Evolutionary conservation across 805 yeast species (phyloP).

Genomic region (Metschnikowia kofuensis): DNA sequence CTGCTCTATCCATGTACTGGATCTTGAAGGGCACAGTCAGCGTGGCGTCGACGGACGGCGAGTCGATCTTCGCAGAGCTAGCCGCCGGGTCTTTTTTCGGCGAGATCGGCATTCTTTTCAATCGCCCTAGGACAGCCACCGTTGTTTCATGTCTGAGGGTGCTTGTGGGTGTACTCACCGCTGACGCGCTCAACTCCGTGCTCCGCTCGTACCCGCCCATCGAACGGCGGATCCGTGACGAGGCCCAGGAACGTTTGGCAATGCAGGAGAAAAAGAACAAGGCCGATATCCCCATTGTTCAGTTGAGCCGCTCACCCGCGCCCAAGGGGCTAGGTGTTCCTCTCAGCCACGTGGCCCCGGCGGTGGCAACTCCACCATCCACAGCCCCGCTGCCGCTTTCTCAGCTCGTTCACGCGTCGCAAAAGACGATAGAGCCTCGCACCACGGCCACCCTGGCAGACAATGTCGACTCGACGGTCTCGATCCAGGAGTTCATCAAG

Average conservation of each 20-base stretch:
- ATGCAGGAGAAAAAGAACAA: constrained; percentile 62
- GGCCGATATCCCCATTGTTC: constrained; percentile 34
- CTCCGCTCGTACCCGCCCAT: constrained; percentile 61
- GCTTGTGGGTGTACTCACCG: constrained; percentile 64
- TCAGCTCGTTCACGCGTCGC: constrained; percentile 12
- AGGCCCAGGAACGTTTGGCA: constrained; percentile 73
- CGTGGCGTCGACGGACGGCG: constrained; percentile 78
- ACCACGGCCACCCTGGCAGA: constrained; percentile 15
- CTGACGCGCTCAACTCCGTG: constrained; percentile 57
- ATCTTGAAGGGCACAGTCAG: constrained; percentile 70
- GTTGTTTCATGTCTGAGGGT: constrained; percentile 69
- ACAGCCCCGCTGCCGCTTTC: constrained; percentile 20
- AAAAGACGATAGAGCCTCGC: background rate
- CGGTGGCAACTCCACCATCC: constrained; percentile 12
- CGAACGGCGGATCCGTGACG: constrained; percentile 69
- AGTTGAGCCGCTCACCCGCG: constrained; percentile 15
- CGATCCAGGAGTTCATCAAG: constrained; percentile 56
- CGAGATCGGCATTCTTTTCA: constrained; percentile 73
- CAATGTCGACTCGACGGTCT: constrained; percentile 51
- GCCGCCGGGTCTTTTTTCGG: constrained; percentile 72
- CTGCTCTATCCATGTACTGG: constrained; percentile 78
- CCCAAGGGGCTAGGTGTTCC: constrained; percentile 9
- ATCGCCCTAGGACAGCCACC: constrained; percentile 76
- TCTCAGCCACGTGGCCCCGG: constrained; percentile 18
- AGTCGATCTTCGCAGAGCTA: constrained; percentile 67